Evolutionary conservation across 2,329 filamentous ascomycete genomes (phyloP).

Genomic region (Aspergillus costaricaensis): DNA sequence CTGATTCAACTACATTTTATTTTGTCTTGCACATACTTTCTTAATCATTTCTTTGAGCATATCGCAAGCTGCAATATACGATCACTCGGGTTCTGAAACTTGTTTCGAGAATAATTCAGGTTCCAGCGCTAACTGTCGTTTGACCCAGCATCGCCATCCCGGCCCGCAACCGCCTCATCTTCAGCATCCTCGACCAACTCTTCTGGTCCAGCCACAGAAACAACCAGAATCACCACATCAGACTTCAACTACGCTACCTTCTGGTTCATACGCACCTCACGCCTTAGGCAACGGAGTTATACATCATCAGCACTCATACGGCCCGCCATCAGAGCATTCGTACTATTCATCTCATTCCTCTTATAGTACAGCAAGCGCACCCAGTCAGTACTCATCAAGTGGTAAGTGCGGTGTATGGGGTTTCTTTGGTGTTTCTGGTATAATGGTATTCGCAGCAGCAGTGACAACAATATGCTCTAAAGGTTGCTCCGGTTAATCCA

Average conservation of each 20-base stretch:
- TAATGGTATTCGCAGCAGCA: not conserved
- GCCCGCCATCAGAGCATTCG: constrained; percentile 68
- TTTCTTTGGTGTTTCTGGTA: not conserved
- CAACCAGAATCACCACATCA: constrained; percentile 64
- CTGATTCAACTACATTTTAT: not conserved
- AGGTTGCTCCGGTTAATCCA: not conserved
- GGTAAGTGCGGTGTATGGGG: constrained; percentile 58
- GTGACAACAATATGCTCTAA: no score
- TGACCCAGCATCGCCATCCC: constrained; percentile 24
- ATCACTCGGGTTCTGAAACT: no score
- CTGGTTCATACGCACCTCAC: constrained; percentile 35
- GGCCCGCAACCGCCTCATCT: constrained; percentile 34
- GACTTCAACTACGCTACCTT: constrained; percentile 47
- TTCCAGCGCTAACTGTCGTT: not conserved
- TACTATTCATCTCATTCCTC: constrained; percentile 78
- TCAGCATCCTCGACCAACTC: constrained; percentile 32
- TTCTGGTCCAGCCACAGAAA: constrained; percentile 32
- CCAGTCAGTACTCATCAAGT: constrained; percentile 82
- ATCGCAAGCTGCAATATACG: not conserved
- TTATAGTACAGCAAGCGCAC: constrained; percentile 79
- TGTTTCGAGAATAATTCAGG: not conserved
- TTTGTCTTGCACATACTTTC: not conserved
- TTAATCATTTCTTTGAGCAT: no score
- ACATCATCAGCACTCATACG: constrained; percentile 64
- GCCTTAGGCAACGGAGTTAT: constrained; percentile 45